Evolutionary conservation across 169 alveolate species (phyloP).

Genomic region (Plasmodium adleri): DNA sequence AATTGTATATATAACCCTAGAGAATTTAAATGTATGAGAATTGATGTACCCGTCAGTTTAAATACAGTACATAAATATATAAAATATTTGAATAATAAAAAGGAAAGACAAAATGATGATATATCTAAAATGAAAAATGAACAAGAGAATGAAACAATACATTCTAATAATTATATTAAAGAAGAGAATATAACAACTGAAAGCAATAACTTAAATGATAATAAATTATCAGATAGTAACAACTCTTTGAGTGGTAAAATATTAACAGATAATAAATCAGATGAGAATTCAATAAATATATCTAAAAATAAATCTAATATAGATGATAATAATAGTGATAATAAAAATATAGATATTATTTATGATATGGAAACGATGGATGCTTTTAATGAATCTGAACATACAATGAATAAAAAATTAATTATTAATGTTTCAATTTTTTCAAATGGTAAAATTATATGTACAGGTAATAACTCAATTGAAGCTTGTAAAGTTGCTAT

Average conservation of each 20-base stretch:
- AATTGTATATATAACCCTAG: constrained; percentile 82
- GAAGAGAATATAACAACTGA: background rate
- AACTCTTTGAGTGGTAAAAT: background rate
- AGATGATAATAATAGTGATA: background rate
- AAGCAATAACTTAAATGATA: background rate
- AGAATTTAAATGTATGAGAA: constrained; percentile 85
- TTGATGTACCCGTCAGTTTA: constrained; percentile 80
- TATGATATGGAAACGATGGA: background rate
- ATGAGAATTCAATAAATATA: background rate
- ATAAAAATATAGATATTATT: background rate
- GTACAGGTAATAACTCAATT: constrained; percentile 84
- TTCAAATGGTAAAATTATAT: constrained; percentile 83
- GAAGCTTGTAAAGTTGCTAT: constrained; percentile 81
- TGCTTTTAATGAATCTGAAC: background rate
- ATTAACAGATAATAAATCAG: background rate
- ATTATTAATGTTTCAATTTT: constrained; percentile 83
- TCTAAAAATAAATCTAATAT: background rate
- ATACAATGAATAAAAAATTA: constrained; percentile 35
- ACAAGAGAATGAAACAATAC: background rate
- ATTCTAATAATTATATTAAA: background rate
- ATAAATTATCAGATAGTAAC: background rate
- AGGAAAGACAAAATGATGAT: background rate
- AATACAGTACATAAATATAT: constrained; percentile 32
- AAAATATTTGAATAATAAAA: constrained; percentile 9
- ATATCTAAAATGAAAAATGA: background rate